Evolutionary conservation across 805 yeast species (phyloP).

Genomic region (Sugiyamaella americana): DNA sequence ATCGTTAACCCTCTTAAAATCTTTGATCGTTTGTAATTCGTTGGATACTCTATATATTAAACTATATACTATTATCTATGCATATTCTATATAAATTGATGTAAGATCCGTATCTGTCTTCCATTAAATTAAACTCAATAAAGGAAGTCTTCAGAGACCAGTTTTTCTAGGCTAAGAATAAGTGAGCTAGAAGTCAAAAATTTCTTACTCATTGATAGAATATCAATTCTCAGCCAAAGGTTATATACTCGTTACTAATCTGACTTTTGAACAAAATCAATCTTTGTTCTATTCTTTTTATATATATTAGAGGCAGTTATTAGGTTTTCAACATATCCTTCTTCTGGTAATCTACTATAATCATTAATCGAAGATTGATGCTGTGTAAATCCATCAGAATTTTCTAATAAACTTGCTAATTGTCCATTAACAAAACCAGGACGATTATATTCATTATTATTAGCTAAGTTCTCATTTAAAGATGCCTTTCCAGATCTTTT

Average conservation of each 20-base stretch:
- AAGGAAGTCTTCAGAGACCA: slow-evolving; percentile 22
- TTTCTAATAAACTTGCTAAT: slow-evolving; percentile 1
- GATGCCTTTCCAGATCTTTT: background rate
- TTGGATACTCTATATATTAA: background rate
- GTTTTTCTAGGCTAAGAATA: slow-evolving; percentile 11
- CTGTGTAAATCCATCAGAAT: background rate
- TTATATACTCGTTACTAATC: no score
- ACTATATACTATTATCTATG: background rate
- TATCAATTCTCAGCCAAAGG: no score
- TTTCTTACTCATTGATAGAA: no score
- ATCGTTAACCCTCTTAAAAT: background rate
- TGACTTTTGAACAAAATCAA: background rate
- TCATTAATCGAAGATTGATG: background rate
- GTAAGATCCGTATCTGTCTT: slow-evolving; percentile 27
- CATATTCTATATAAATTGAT: background rate
- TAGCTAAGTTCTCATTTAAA: slow-evolving; percentile 2
- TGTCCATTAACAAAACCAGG: slow-evolving; percentile 6
- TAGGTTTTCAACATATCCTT: background rate
- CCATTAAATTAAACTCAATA: slow-evolving; percentile 6
- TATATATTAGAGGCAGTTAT: background rate
- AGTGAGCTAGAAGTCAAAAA: no score
- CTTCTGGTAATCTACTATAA: background rate
- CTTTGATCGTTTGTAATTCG: background rate
- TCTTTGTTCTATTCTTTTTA: background rate
- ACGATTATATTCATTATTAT: slow-evolving; percentile 1